Base-by-base conservation (phyloP, 495 filamentous ascomycete genomes). In the Penicillium angulare region DNA sequence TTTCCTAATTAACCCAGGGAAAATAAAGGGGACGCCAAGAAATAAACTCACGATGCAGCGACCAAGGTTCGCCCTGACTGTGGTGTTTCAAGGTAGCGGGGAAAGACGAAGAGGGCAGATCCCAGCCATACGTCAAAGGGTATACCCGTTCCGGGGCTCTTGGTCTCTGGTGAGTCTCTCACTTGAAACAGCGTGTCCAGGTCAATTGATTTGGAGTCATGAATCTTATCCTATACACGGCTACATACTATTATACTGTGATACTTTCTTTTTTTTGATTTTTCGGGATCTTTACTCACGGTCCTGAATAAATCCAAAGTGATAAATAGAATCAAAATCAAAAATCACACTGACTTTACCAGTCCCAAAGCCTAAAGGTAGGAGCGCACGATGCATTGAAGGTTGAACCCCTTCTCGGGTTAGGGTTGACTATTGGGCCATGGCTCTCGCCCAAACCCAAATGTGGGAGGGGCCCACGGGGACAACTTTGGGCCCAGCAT, bases 61-160 rank as follows among this genome's bases (percentile, higher is more conserved):
- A 65, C 69, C 61, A 66, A 66, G 65, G 62, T 73, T 71, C 62
- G 62, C 61, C 60, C 53, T 65, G 49, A 50, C 35, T 24, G 59
- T 61, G 64, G 66, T 61, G 65, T 68, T 70, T 70, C 69, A 72
- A 65, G 57, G 63, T 60, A 64, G 69, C 67, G 69, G 69, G 69
- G 60, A 62, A 63, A 60, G n/a, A n/a, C n/a, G 55, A 61, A 62
- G 61, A 55, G 55, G 24, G 24, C 15, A 44, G 64, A 66, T 69
- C 66, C 62, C 64, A 67, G 56, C 59, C 57, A 61, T 64, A 67
- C 60, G 61, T 70, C 69, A 68, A 69, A 66, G 67, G 61, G 60
- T 67, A 65, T 66, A 65, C 65, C 65, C 65, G 67, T 61, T 54
- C 60, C 55, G 60, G 63, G 64, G 62, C n/a, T n/a, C n/a, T n/a